phyloP scores from a whole-genome alignment of 169 alveolate genomes.

The Condylostoma magnum region DNA sequence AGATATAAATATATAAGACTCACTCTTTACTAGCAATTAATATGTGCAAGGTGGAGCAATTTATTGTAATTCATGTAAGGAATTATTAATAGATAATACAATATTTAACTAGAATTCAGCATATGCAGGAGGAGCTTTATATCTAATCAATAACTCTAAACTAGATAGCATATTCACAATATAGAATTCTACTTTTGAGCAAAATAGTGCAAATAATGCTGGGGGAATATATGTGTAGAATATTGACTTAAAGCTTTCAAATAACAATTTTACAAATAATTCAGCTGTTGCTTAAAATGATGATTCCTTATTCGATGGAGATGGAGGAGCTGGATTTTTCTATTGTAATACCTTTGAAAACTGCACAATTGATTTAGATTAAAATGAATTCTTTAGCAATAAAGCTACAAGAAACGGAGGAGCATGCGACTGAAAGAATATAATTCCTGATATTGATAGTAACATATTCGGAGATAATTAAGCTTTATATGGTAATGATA shows the following conservation, averaged over 20 bases:
- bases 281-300: background rate
- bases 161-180: background rate
- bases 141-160: too few species aligned
- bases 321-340: background rate
- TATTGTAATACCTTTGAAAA: background rate
- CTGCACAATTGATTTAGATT: background rate
- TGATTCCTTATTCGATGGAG: background rate
- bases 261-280: background rate
- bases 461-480: background rate
- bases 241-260: background rate
- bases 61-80: too few species aligned
- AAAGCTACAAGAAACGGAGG: slow-evolving; percentile 3
- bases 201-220: background rate
- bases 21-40: background rate
- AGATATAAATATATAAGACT: background rate
- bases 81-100: background rate
- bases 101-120: background rate
- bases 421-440: background rate
- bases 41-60: slow-evolving; percentile 3
- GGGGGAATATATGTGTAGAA: background rate
- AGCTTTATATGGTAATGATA: slow-evolving; percentile 7
- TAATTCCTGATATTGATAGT: background rate
- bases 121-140: slow-evolving; percentile 10
- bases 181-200: background rate
- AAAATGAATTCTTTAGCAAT: background rate